Conservation (phyloP, 768 basidiomycete species). For the Pleurotus tuber-regium region DNA sequence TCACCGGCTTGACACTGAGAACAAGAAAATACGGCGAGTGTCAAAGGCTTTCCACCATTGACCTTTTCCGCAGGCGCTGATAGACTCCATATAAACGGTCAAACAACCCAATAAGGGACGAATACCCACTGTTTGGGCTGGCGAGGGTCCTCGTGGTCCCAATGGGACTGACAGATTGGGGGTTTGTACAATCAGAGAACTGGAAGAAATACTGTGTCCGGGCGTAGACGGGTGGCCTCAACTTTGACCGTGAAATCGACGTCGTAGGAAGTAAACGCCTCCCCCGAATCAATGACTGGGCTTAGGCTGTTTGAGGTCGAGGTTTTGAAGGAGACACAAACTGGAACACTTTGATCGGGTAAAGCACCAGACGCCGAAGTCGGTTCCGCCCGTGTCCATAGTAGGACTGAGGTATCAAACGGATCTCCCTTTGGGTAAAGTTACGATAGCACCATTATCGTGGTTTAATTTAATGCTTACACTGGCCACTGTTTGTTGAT, state of each 20-base stretch:
- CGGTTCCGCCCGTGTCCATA: slow-evolving; percentile 60
- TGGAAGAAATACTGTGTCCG: slow-evolving; percentile 56
- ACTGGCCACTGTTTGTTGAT: slow-evolving; percentile 49
- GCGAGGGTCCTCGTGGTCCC: slow-evolving; percentile 53
- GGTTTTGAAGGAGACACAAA: slow-evolving; percentile 48
- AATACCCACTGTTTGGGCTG: slow-evolving; percentile 38
- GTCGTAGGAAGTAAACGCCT: slow-evolving; percentile 55
- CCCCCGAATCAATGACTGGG: slow-evolving; percentile 35
- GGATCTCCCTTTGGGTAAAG: slow-evolving; percentile 45
- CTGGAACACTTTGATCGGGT: slow-evolving; percentile 53
- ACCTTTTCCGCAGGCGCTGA: slow-evolving; percentile 44
- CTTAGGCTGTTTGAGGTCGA: slow-evolving; percentile 33
- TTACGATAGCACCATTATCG: neutral
- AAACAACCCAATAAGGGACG: neutral
- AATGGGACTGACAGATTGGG: slow-evolving; percentile 38
- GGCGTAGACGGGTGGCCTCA: slow-evolving; percentile 45
- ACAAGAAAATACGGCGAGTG: slow-evolving; percentile 57
- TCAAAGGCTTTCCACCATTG: slow-evolving; percentile 49
- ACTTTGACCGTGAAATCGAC: slow-evolving; percentile 62
- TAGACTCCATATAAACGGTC: neutral
- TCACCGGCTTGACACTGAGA: slow-evolving; percentile 50
- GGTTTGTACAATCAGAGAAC: slow-evolving; percentile 53
- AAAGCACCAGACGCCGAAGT: slow-evolving; percentile 24
- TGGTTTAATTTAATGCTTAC: slow-evolving; percentile 20
- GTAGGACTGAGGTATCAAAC: slow-evolving; percentile 47